A percentile compares a stretch with the other conserved stretches of the same genome.
phyloP scores from a whole-genome alignment of 257 asterid species.

The Primulina eburnea region DNA sequence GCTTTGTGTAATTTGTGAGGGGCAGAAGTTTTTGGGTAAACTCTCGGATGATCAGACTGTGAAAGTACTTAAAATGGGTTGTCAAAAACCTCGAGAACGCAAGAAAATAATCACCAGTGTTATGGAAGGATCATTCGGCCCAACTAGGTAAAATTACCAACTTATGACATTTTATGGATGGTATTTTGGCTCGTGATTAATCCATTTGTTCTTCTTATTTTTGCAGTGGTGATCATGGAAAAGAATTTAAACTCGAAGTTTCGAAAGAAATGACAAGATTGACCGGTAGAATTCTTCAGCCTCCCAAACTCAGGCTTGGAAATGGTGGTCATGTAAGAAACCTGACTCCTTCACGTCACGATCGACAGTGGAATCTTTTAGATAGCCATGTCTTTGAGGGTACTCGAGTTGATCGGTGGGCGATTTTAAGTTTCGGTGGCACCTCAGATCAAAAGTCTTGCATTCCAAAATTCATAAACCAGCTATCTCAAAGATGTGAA shows the following conservation, averaged over 20 bases:
- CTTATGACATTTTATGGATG: no score
- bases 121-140: constrained; percentile 88
- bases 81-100: constrained; percentile 76
- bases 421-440: constrained; percentile 79
- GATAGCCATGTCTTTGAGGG: constrained; percentile 92
- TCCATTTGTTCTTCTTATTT: constrained; percentile 5
- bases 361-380: constrained; percentile 89
- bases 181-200: neutral
- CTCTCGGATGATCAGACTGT: constrained; percentile 90
- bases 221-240: constrained; percentile 64
- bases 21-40: constrained; percentile 95
- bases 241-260: constrained; percentile 67
- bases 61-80: constrained; percentile 80
- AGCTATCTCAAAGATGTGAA: constrained; percentile 68
- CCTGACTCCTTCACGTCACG: constrained; percentile 74
- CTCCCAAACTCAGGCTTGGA: constrained; percentile 95
- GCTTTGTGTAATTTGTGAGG: constrained; percentile 92
- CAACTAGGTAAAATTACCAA: constrained; percentile 59
- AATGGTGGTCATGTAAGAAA: constrained; percentile 66
- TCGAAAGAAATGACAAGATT: constrained; percentile 72
- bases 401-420: constrained; percentile 78
- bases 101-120: constrained; percentile 63
- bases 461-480: constrained; percentile 68
- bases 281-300: constrained; percentile 83
- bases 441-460: constrained; percentile 60